Evolutionary conservation across 805 yeast species (phyloP), one percentile per base, ranked within the genome.

Genomic region (Yarrowia sp.): DNA sequence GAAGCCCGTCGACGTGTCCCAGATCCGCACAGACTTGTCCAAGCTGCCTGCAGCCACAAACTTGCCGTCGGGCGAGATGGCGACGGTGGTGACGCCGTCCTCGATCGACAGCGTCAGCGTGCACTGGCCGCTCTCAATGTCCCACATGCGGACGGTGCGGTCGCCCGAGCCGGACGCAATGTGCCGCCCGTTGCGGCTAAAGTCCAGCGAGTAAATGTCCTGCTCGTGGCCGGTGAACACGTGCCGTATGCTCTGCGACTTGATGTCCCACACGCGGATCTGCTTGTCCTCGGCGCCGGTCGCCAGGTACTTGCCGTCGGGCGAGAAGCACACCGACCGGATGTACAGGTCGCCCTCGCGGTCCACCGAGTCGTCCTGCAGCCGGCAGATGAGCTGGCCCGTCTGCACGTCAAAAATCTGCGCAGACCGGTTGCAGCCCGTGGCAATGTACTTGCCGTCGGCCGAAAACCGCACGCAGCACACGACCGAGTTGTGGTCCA

Each of bases 81-180:
- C 97, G 56, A 94, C 98, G 0, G 99, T 94, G 69, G 99, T 94
- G 67, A 94, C 98, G 74, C 99, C 99, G 78, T 94, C 98, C 80
- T 94, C 98, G 74, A 94, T 93, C 16, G 92, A 86, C 72, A 94
- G 83, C 58, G 97, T 92, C 75, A 92, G 83, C 26, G 92, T 87
- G 78, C 97, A 91, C 80, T 91, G 92, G 32, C 97, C 95, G 48
- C 92, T 85, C 74, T 90, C 87, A 77, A 93, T 85, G 79, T 94
- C 97, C 99, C 99, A 94, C 76, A 95, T 89, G 77, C 97, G 86
- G 43, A 94, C 98, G 16, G 97, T 92, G 75, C 97, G 87, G 80
- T 94, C 99, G 69, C 99, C 99, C 15, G 96, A 89, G 46, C 99
- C 99, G 19, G 97, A 89, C 38, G 94, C 97, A 74, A 94, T 85